phyloP scores from a whole-genome alignment of 2,329 filamentous ascomycete genomes.

The Neofusicoccum ribis region DNA sequence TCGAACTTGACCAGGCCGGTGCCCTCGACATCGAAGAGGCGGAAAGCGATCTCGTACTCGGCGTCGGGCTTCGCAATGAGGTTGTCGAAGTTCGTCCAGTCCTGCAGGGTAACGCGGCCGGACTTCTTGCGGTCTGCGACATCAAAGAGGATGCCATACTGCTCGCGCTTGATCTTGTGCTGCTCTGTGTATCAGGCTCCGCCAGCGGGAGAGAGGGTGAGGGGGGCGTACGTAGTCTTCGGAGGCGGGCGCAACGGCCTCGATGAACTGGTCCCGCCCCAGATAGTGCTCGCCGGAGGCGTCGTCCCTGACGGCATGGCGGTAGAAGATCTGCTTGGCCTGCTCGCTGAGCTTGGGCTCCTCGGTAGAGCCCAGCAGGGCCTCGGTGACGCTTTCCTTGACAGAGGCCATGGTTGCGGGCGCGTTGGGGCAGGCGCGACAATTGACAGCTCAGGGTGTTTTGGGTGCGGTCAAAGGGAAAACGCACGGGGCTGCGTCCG shows the following conservation, averaged over 20 bases:
- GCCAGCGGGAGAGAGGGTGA: constrained; percentile 54
- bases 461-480: constrained; percentile 14
- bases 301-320: constrained; percentile 73
- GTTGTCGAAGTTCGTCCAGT: constrained; percentile 95
- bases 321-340: constrained; percentile 73
- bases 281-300: constrained; percentile 76
- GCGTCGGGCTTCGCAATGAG: constrained; percentile 91
- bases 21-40: constrained; percentile 85
- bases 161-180: constrained; percentile 97
- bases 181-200: constrained; percentile 58
- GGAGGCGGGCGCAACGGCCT: constrained; percentile 79
- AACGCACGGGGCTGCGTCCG: constrained; percentile 12
- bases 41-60: constrained; percentile 98
- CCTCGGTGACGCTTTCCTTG: constrained; percentile 65
- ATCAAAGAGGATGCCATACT: constrained; percentile 89
- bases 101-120: constrained; percentile 74
- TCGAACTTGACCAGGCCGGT: constrained; percentile 87
- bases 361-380: constrained; percentile 64
- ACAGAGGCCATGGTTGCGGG: constrained; percentile 40
- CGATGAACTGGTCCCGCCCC: constrained; percentile 82
- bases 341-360: constrained; percentile 69
- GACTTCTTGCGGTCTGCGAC: constrained; percentile 79
- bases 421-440: constrained; percentile 2
- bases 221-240: constrained; percentile 81
- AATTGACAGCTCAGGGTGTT: constrained; percentile 4